Percentiles rank a stretch among this genome's conserved stretches.
These are phyloP conservation scores for Kluyveromyces sp. DNA, from an alignment of 1,139 yeast genomes.

Conservation along the genomic window DNA sequence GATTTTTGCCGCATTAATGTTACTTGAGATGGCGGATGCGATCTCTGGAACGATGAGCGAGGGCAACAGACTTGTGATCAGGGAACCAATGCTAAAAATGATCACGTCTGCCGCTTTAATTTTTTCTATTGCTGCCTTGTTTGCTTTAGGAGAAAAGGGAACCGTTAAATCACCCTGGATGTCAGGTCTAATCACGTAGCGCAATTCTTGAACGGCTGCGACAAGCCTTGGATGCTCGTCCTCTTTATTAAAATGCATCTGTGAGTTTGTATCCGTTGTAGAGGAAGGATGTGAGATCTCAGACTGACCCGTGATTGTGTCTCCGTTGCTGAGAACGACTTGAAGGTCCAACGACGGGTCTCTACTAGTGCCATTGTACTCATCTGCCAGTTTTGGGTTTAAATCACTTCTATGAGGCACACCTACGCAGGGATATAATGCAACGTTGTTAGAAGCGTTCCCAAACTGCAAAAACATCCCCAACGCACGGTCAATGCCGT, in stretches of 20 bases:
- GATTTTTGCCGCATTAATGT: conserved; percentile 39
- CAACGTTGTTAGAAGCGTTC: conserved; percentile 47
- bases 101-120: conserved; percentile 39
- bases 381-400: not conserved
- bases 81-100: conserved; percentile 77
- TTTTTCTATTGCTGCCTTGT: conserved; percentile 5
- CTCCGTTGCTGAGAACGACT: conserved; percentile 64
- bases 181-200: conserved; percentile 1
- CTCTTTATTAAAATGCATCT: conserved; percentile 4
- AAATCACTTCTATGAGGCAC: conserved; percentile 46
- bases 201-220: conserved; percentile 2
- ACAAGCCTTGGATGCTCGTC: not conserved
- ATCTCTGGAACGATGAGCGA: conserved; percentile 67
- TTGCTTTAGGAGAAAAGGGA: conserved; percentile 11
- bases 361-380: not conserved
- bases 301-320: conserved; percentile 82
- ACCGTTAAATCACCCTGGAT: conserved; percentile 8
- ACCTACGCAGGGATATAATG: conserved; percentile 74
- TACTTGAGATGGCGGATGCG: conserved; percentile 44
- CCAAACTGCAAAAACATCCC: conserved; percentile 67
- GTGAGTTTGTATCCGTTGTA: conserved; percentile 16
- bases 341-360: conserved; percentile 67
- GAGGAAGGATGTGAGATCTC: conserved; percentile 78
- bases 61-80: conserved; percentile 82
- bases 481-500: conserved; percentile 62